Evolutionary conservation across 2,329 filamentous ascomycete species (phyloP).

Genomic region (Huntiella bhutanensis): DNA sequence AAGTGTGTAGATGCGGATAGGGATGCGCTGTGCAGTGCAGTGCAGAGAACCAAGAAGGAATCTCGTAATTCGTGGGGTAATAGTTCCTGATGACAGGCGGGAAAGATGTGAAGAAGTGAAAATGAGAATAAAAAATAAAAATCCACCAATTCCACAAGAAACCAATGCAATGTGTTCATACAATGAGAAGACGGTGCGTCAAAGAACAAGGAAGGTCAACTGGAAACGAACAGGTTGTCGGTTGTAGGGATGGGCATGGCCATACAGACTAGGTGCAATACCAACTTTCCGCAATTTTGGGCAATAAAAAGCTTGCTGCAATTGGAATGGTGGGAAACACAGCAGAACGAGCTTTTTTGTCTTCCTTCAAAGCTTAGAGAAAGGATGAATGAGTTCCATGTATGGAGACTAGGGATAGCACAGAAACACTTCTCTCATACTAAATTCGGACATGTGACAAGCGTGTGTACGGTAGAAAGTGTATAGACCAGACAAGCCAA

Average conservation of each 20-base stretch:
- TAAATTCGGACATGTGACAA: too few species aligned
- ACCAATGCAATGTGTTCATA: neutral
- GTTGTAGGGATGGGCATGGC: neutral
- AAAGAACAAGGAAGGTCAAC: too few species aligned
- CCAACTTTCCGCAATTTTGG: neutral
- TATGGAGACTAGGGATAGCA: slow-evolving; percentile 7
- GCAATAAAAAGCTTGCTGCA: neutral
- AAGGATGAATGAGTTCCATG: neutral
- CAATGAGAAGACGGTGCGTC: too few species aligned
- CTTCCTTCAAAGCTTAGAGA: neutral
- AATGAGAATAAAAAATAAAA: slow-evolving; percentile 3
- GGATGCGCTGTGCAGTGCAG: neutral
- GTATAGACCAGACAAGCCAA: neutral
- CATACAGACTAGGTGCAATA: neutral
- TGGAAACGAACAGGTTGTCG: too few species aligned
- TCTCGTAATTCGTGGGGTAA: too few species aligned
- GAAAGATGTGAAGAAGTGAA: neutral
- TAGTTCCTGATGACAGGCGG: neutral
- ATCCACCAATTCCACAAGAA: neutral
- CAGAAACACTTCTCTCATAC: neutral
- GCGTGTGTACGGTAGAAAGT: neutral
- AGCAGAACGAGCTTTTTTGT: too few species aligned
- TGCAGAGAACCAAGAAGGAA: neutral
- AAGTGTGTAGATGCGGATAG: too few species aligned
- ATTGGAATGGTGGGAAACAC: slow-evolving; percentile 3